Evolutionary conservation across 805 yeast genomes (phyloP), one percentile per base, ranked within the genome.

Genomic region (Nakazawaea ambrosiae): DNA sequence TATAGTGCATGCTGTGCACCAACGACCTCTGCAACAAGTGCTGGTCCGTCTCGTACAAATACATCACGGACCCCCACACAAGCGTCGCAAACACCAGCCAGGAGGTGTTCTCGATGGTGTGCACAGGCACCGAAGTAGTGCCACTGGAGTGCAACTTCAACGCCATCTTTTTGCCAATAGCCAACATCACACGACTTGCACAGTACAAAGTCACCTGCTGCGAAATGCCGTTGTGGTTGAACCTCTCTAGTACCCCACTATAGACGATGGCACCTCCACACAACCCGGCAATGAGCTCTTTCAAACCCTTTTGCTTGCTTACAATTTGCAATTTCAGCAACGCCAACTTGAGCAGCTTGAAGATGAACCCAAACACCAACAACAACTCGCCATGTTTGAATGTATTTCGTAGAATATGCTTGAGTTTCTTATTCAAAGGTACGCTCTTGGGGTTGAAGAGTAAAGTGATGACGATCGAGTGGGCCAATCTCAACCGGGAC

Each of bases 141-240:
- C 7, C 12, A 35, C 24, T 31, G 43, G 46, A 7, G 51, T 46
- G n/a, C 42, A 7, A 17, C 5, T 18, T 12, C 4, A 59, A 37
- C 16, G 66, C 67, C 10, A 70, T 34, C 31, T 70, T 65, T 49
- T 75, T 78, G 11, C 81, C 80, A 4, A 70, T 34, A 0, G 84
- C 90, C 29, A 84, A 51, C 34, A 75, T 51, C 4, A 81, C 85
- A 30, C 94, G 64, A 3, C 86, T 75, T 39, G 79, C 70, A 44
- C 86, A 80, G 49, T 83, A 83, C 35, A 83, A 65, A 1, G 88
- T 83, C 45, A 83, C 73, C 55, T 82, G 89, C 44, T 76, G 81
- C n/a, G 83, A 67, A 20, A 81, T 78, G 4, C 52, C 32, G 15
- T 14, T 27, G n/a, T n/a, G n/a, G 18, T 34, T 22, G 17, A 25